Base-by-base conservation (phyloP, 2,329 filamentous ascomycete genomes). In the Xylariaceae sp. region DNA sequence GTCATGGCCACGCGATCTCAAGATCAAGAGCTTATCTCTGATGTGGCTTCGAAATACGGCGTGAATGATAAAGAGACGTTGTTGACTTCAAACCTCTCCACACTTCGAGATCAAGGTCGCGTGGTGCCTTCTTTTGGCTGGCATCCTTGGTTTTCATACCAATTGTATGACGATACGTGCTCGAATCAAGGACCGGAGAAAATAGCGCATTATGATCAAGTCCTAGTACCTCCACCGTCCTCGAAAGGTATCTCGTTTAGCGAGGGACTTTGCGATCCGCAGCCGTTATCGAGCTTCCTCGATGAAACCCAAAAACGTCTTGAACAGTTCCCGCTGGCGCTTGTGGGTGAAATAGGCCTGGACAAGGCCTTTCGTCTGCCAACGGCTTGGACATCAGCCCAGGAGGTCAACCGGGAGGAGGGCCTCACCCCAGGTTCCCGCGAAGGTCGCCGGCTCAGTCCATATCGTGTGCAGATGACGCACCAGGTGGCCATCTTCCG, bases 131-230 rank as follows among this genome's bases (percentile, higher is more conserved):
- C 84, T n/a, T 92, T 92, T 70, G 89, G 89, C 18, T 92, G 88
- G 87, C 89, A 94, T 67, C 89, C 89, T 1, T 94, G 89, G 89
- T 92, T 92, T 69, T 87, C 88, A 1, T 77, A 92, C 68, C 84
- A 89, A 60, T 78, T 94, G 63, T 89, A 84, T 65, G 80, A 85
- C 63, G 83, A 89, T 67, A 69, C 66, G 18, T 66, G 66, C 36
- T 29, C 66, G 29, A 62, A 64, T 44, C 66, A 53, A 37, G 55
- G 49, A 55, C 61, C 64, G 8, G 71, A 79, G 63, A 79, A 78
- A 73, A 55, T 63, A 58, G 56, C 68, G 6, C 88, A 92, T 69
- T 92, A 92, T 65, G 73, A 77, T 51, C 72, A 78, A n/a, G 83
- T 90, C 4, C 75, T 92, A 6, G 72, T 73, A 0, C 80, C 84